Evolutionary conservation across 75 land plant species (phyloP), one percentile per base, ranked within the genome.

Genomic region (Larix kaempferi): DNA sequence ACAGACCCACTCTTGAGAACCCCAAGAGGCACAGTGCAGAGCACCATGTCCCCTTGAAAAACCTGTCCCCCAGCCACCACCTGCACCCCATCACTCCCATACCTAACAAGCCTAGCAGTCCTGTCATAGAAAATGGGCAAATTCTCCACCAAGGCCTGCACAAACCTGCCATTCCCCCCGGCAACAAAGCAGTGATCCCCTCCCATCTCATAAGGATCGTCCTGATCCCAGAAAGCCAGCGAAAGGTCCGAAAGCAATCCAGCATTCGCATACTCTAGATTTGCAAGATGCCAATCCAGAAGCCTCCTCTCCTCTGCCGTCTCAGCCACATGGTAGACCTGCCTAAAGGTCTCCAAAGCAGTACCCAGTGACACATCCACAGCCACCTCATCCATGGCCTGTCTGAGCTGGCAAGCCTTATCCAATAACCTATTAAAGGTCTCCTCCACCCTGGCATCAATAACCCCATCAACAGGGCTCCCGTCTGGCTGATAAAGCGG

Each of bases 161-260:
- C 82, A 57, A 96, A 80, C 73, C 85, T 83, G 62, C 81, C 89
- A 83, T 95, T 95, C 21, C 98, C 99, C 2, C 99, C 97, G n/a
- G 97, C 89, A 4, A 96, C 79, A 71, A 96, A 94, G 56, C 97
- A 94, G 66, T 96, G 99, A 64, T 96, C 99, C 19, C 99, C 99
- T 56, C 96, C 98, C 98, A 96, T 96, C 65, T 94, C 99, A 87
- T 87, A 94, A 8, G 95, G 97, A 74, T 96, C 99, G 82, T 96
- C 97, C 58, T 94, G 99, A 78, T 96, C 97, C 99, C 99, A 94
- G 74, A 80, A 89, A 0, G 89, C 92, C 77, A 96, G 82, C 6
- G 97, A 94, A 37, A 96, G 84, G n/a, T 88, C 82, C 19, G 95
- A 86, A 75, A 95, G 89, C 81, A 88, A 75, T 6, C 85, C 80